Evolutionary conservation across 2,329 filamentous ascomycete genomes (phyloP).

Genomic region (Cladophialophora exuberans): DNA sequence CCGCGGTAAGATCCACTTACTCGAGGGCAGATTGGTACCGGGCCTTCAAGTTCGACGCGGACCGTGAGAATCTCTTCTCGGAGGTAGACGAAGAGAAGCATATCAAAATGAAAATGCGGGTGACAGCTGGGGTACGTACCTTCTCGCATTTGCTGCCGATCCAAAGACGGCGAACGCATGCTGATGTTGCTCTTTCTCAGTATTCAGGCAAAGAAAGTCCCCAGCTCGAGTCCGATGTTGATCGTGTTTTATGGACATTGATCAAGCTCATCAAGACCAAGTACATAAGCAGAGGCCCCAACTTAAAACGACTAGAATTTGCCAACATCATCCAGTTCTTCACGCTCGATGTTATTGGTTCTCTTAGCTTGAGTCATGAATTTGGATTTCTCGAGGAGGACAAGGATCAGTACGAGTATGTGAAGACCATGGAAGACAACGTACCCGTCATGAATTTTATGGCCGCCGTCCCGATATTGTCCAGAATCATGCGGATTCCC

Average conservation of each 20-base stretch:
- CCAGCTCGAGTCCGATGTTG: not conserved
- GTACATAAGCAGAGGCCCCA: conserved; percentile 9
- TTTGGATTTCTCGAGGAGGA: conserved; percentile 51
- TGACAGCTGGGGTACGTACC: conserved; percentile 53
- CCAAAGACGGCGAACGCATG: not conserved
- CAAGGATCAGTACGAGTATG: conserved; percentile 45
- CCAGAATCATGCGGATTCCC: not conserved
- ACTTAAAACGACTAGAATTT: conserved; percentile 46
- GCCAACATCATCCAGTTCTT: conserved; percentile 56
- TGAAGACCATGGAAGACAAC: conserved; percentile 29
- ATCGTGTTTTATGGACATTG: not conserved
- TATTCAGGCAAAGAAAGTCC: conserved; percentile 27
- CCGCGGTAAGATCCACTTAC: conserved; percentile 33
- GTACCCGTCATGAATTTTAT: conserved; percentile 2
- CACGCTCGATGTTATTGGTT: conserved; percentile 60
- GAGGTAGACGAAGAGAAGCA: conserved; percentile 55
- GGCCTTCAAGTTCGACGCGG: conserved; percentile 55
- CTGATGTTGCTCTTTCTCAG: conserved; percentile 32
- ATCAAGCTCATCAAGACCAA: conserved; percentile 44
- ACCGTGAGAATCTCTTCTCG: conserved; percentile 59
- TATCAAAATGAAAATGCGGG: conserved; percentile 49
- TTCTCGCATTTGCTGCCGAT: not conserved
- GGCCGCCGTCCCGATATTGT: not conserved
- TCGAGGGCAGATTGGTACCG: conserved; percentile 44
- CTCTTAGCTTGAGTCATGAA: conserved; percentile 54